Evolutionary conservation across 2,329 filamentous ascomycete genomes (phyloP).

Genomic region (Cordyceps farinosa): DNA sequence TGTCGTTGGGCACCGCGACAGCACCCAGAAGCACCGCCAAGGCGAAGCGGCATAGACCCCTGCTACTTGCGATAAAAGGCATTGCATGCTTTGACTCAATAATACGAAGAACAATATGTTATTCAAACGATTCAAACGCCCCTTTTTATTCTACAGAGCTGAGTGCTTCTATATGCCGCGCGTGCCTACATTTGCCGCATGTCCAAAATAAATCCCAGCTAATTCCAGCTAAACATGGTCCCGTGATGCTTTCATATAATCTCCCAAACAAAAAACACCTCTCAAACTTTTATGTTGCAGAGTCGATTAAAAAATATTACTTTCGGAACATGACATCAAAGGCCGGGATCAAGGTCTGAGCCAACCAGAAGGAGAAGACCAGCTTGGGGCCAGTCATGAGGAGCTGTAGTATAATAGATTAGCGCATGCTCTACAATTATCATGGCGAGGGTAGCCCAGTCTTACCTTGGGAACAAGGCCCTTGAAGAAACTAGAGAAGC

Average conservation of each 20-base stretch:
- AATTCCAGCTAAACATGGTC: conserved; percentile 7
- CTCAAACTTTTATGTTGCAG: not conserved
- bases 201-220: conserved; percentile 10
- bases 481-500: conserved; percentile 89
- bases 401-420: conserved; percentile 48
- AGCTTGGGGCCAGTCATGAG: conserved; percentile 99
- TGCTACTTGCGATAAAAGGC: not conserved
- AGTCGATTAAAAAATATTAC: conserved; percentile 24
- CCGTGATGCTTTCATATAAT: conserved; percentile 4
- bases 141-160: conserved; percentile 17
- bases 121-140: conserved; percentile 12
- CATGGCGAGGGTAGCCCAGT: conserved; percentile 5
- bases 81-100: not conserved
- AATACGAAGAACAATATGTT: not conserved
- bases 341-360: conserved; percentile 93
- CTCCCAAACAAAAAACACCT: conserved; percentile 6
- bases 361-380: conserved; percentile 99
- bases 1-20: not conserved
- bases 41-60: not conserved
- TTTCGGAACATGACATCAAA: conserved; percentile 59
- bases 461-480: conserved; percentile 83
- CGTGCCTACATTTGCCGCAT: conserved; percentile 14
- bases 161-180: conserved; percentile 16
- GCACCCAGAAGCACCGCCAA: not conserved
- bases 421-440: conserved; percentile 20